Evolutionary conservation across 2,329 filamentous ascomycete genomes (phyloP).

Genomic region (Juglanconis sp.): DNA sequence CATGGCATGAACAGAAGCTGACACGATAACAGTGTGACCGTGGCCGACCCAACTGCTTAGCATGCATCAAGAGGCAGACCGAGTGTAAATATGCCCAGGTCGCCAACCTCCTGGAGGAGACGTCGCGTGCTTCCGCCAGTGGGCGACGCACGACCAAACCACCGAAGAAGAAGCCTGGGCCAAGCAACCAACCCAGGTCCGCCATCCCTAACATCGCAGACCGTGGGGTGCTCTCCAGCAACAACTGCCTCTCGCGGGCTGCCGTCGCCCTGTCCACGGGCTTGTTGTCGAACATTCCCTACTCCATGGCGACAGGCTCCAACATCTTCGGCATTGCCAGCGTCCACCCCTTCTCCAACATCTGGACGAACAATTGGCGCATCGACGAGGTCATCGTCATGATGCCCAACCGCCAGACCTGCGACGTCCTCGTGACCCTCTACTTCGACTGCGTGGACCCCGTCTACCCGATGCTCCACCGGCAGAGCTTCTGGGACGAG

Average conservation of each 20-base stretch:
- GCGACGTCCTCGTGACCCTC: constrained; percentile 63
- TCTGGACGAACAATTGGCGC: constrained; percentile 78
- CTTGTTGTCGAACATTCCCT: constrained; percentile 70
- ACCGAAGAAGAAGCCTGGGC: constrained; percentile 47
- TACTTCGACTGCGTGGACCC: constrained; percentile 74
- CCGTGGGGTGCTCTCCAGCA: constrained; percentile 44
- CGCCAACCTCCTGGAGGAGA: constrained; percentile 73
- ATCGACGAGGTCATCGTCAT: constrained; percentile 72
- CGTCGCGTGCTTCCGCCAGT: constrained; percentile 50
- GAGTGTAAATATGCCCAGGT: constrained; percentile 73
- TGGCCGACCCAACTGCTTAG: constrained; percentile 65
- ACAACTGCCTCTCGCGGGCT: constrained; percentile 42
- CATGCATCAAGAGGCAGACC: constrained; percentile 72
- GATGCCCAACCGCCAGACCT: constrained; percentile 71
- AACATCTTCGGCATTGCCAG: constrained; percentile 80
- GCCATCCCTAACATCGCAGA: constrained; percentile 55
- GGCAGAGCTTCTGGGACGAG: constrained; percentile 71
- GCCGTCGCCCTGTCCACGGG: constrained; percentile 56
- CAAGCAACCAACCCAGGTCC: constrained; percentile 33
- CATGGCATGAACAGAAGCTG: neutral
- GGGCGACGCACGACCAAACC: constrained; percentile 56
- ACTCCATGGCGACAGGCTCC: constrained; percentile 66
- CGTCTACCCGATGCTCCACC: constrained; percentile 77
- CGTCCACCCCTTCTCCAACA: constrained; percentile 78
- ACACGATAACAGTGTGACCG: constrained; percentile 62